Evolutionary conservation across 1,284 basidiomycete genomes (phyloP), one percentile per base, ranked within the genome.

Genomic region (Hypsizygus ulmarius): DNA sequence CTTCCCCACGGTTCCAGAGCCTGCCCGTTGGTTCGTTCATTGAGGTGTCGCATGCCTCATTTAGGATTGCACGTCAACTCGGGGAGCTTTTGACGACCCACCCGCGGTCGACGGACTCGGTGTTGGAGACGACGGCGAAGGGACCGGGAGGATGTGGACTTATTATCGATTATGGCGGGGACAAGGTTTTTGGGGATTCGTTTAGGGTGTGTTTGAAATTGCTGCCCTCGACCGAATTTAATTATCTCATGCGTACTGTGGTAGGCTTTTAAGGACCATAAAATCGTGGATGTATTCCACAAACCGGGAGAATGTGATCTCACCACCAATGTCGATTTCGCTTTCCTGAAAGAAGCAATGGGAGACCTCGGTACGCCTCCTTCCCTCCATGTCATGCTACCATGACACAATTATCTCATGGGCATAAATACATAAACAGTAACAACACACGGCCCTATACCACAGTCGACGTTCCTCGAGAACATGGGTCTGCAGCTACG

Each of bases 301-400:
- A 70, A 78, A 8, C 95, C 96, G 0, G 96, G 97, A 9, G 77
- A 88, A 39, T 89, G 90, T 38, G 97, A 99, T 66, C 69, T 99
- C 41, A 99, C 97, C 0, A 87, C 89, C 27, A 97, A 99, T 61
- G 96, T 99, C 43, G 94, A 99, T 68, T 99, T 99, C 68, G 79
- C 84, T 0, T 91, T 91, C 63, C 74, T 99, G 34, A 78, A 79
- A 56, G 91, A 95, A 65, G 85, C 92, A 0, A 70, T 95, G 51
- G 64, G 66, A 0, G 81, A 79, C 46, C 66, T 79, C 3, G 84
- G 88, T 88, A 54, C 21, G 78, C 62, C 0, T 25, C 45, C 27
- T n/a, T 40, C 32, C n/a, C 28, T 12, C 18, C 25, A 34, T 45
- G 16, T 49, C 27, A 18, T 36, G 29, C 38, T 21, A 33, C 25